Base-by-base conservation (phyloP, 345 rosid genomes). In the Zanthoxylum bungeanum region DNA sequence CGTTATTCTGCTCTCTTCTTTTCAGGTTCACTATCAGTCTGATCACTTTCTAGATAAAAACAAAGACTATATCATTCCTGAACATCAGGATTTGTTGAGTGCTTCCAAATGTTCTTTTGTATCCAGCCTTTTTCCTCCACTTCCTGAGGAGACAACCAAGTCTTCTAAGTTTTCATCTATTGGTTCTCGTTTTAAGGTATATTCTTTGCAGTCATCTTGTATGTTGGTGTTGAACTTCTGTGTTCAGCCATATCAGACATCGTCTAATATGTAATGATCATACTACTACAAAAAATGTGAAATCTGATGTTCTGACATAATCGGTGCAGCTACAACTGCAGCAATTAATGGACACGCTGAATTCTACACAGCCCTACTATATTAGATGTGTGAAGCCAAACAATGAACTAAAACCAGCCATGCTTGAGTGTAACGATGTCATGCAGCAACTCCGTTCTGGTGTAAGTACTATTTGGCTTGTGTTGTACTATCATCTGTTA, bases 341-440 rank as follows among this genome's bases (percentile, higher is more conserved):
- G 68, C 97, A 89, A 66, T 74, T 94, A 82, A 94, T 92, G 98
- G 98, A 94, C 56, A 89, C 77, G 57, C 88, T 94, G 58, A 90
- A 92, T 82, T 86, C 85, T 75, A 89, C 94, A 16, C 91, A 90
- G 66, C 98, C 97, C 55, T 90, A 90, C 83, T 94, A 92, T 79
- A 89, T 94, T 64, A 84, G 98, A 87, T 94, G 98, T 75, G 88
- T 94, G 67, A 92, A 92, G 88, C 97, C 97, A 70, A 94, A 94
- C 70, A 81, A 75, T 78, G 74, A 73, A 17, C 73, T 90, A 68
- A 79, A 84, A 74, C 93, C 98, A 77, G 74, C 71, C 49, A 53
- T 88, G 76, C 90, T 90, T 78, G 85, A 92, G 57, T 90, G 81
- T 65, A 36, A 57, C 37, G 83, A 77, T 81, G 89, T 92, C 75